phyloP scores from a whole-genome alignment of 768 basidiomycete genomes.

The Russula olivacea region DNA sequence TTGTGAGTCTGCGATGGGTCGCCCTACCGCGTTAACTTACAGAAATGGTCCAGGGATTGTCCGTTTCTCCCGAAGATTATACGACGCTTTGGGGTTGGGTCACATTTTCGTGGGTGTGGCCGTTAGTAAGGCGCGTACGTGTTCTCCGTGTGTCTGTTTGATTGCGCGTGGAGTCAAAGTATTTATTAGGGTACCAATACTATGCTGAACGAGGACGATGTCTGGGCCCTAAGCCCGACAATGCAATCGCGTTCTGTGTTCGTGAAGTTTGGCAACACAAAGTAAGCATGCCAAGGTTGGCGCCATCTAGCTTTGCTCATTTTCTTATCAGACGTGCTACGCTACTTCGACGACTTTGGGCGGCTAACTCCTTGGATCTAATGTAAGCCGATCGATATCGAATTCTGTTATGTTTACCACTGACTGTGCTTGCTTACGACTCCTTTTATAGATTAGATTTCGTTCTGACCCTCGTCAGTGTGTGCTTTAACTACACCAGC shows the following conservation, averaged over 20 bases:
- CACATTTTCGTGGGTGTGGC: conserved; percentile 66
- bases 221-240: conserved; percentile 66
- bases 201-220: conserved; percentile 64
- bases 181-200: conserved; percentile 35
- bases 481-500: conserved; percentile 69
- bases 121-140: conserved; percentile 48
- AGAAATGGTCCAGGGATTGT: conserved; percentile 39
- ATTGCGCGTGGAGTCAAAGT: neutral
- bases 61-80: conserved; percentile 72
- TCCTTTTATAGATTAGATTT: conserved; percentile 46
- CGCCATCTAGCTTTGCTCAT: neutral
- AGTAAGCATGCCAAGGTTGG: conserved; percentile 10
- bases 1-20: conserved; percentile 42
- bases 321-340: conserved; percentile 29
- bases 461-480: conserved; percentile 56
- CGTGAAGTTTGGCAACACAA: conserved; percentile 36
- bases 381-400: conserved; percentile 23
- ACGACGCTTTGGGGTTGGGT: conserved; percentile 66
- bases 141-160: neutral
- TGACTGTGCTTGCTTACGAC: neutral
- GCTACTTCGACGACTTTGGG: conserved; percentile 41
- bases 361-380: conserved; percentile 44
- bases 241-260: conserved; percentile 63
- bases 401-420: neutral
- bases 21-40: neutral